Evolutionary conservation across 495 filamentous ascomycete genomes (phyloP), one percentile per base, ranked within the genome.

Genomic region (Pyrenula aspistea): DNA sequence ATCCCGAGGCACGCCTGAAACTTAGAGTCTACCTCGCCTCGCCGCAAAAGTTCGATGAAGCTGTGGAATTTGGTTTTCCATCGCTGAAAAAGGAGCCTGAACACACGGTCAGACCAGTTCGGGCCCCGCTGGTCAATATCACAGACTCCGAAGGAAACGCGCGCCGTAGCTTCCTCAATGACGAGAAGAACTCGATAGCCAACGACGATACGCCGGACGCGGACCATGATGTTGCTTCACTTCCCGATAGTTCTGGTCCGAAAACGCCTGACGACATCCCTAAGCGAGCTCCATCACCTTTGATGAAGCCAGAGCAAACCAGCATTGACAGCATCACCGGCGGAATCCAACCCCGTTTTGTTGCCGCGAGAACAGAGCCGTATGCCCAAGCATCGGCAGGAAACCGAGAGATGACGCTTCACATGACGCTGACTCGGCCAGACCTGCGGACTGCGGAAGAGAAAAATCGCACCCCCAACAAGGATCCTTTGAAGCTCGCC

Each of bases 41-140:
- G 1, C 87, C 90, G 10, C 88, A 95, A 60, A 95, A 95, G 65
- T 95, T 96, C 58, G 93, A 97, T 63, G 91, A 96, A 72, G 91
- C 89, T 1, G 79, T 96, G 55, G 88, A 93, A 65, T 95, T 93
- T 70, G 91, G 92, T 2, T 96, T 96, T 60, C 90, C 91, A 0
- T 83, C 88, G 2, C 55, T 73, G 51, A 70, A 73, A 25, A 19
- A 78, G 70, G 65, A 65, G 51, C 70, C 63, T 25, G 68, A 71
- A n/a, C 66, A 64, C 11, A 22, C 42, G 12, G 53, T 63, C 52
- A 53, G 53, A 23, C 61, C 63, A 53, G 56, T 69, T 49, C 49
- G 49, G 12, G 51, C n/a, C 12, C 53, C 61, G 20, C 8, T 24
- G n/a, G 19, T 52, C 21, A 22, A 51, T 4, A 49, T 22, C 2